Evolutionary conservation across 306 rosid species (phyloP).

Genomic region (Bauhinia variegata): DNA sequence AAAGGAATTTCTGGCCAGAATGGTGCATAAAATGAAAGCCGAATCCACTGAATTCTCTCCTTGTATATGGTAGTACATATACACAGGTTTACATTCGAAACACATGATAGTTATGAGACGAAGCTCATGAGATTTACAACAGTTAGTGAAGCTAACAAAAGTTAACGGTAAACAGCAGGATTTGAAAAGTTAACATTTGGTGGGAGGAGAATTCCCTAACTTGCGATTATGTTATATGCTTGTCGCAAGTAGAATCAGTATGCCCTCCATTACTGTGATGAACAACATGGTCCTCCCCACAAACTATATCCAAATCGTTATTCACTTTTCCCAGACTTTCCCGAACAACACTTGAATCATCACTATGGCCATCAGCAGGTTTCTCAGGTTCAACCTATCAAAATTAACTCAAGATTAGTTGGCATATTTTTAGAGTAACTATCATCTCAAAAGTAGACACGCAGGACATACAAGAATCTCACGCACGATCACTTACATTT

Average conservation of each 20-base stretch:
- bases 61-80: background rate
- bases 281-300: constrained; percentile 5
- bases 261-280: background rate
- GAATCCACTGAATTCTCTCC: background rate
- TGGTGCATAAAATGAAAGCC: background rate
- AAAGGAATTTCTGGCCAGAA: too few species aligned
- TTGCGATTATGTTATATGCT: background rate
- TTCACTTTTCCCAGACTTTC: constrained; percentile 1
- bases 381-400: constrained; percentile 42
- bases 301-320: constrained; percentile 13
- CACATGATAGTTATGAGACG: background rate
- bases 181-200: constrained; percentile 33
- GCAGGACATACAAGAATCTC: background rate
- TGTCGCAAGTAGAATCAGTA: constrained; percentile 8
- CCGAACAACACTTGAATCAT: constrained; percentile 1
- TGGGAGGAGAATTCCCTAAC: constrained; percentile 21
- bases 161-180: constrained; percentile 7
- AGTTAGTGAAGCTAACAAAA: too few species aligned
- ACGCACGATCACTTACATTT: constrained; percentile 21
- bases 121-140: background rate
- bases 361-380: constrained; percentile 27
- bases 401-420: constrained; percentile 22
- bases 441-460: constrained; percentile 12
- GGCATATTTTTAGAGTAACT: constrained; percentile 11
- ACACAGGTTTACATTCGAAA: background rate